phyloP scores from a whole-genome alignment of 1,284 basidiomycete species.

The Apiotrichum montevideense region DNA sequence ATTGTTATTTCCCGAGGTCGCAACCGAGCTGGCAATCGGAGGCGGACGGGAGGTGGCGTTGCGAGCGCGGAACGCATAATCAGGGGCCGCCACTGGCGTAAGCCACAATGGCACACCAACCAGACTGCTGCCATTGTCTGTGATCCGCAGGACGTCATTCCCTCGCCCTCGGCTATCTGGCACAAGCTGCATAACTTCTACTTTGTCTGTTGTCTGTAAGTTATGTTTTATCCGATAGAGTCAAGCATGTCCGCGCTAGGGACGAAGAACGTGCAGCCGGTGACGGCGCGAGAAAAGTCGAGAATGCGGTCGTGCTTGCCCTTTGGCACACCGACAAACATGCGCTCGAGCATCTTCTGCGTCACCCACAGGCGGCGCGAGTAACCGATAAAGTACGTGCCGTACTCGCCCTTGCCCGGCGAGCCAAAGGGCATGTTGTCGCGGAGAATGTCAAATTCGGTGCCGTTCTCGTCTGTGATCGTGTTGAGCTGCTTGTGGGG shows the following conservation, averaged over 20 bases:
- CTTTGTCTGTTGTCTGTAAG: too few relatives aligned
- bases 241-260: not conserved
- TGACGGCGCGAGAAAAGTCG: constrained; percentile 12
- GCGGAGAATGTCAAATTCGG: constrained; percentile 16
- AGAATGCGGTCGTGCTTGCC: constrained; percentile 17
- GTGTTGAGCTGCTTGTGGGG: constrained; percentile 16
- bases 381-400: constrained; percentile 20
- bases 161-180: too few relatives aligned
- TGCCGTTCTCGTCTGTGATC: constrained; percentile 8
- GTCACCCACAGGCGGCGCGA: constrained; percentile 14
- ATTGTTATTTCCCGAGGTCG: too few relatives aligned
- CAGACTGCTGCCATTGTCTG: too few relatives aligned
- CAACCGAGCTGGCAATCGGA: too few relatives aligned
- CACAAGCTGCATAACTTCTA: too few relatives aligned
- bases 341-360: constrained; percentile 17
- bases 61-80: too few relatives aligned
- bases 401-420: constrained; percentile 12
- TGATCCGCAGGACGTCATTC: too few relatives aligned
- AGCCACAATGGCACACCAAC: too few relatives aligned
- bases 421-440: constrained; percentile 21
- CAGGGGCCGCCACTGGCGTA: too few relatives aligned
- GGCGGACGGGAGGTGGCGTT: too few relatives aligned
- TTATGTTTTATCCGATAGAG: not conserved
- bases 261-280: constrained; percentile 14
- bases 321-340: constrained; percentile 16